These are phyloP conservation scores for Sphaerobolus stellatus DNA, from an alignment of 1,284 basidiomycete genomes.

Conservation along the genomic window DNA sequence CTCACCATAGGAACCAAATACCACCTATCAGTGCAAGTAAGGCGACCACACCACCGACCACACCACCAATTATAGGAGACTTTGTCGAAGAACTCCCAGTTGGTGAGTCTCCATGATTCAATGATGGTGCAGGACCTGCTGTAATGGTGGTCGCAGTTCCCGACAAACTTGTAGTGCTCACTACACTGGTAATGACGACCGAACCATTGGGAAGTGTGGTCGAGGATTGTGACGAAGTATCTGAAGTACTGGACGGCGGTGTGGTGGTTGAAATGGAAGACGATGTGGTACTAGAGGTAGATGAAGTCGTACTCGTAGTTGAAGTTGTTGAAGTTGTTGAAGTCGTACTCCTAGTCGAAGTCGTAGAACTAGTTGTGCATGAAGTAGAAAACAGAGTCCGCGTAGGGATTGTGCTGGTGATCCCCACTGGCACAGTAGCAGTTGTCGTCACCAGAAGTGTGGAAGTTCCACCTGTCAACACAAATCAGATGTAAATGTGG, in stretches of 20 bases:
- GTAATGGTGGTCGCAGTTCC: not conserved
- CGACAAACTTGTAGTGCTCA: not conserved
- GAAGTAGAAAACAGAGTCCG: slow-evolving; percentile 10
- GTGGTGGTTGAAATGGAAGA: not conserved
- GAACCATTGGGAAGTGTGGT: slow-evolving; percentile 5
- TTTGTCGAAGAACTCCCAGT: not conserved
- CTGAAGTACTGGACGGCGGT: not conserved
- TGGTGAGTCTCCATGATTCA: not conserved
- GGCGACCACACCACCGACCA: slow-evolving; percentile 13
- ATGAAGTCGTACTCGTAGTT: too few species aligned
- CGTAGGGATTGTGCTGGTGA: slow-evolving; percentile 2
- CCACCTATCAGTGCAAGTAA: slow-evolving; percentile 7
- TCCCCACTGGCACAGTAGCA: slow-evolving; percentile 2
- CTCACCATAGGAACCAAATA: slow-evolving; percentile 15
- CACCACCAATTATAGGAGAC: slow-evolving; percentile 11
- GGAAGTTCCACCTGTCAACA: not conserved
- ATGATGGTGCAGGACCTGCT: not conserved
- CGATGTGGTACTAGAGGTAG: not conserved
- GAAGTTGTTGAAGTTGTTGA: too few species aligned
- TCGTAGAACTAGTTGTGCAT: too few species aligned
- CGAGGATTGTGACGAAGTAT: not conserved
- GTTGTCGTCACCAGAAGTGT: not conserved
- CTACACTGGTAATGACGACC: not conserved
- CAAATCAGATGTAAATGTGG: not conserved
- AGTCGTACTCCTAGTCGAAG: too few species aligned